Base-by-base conservation (phyloP, 2,329 filamentous ascomycete species). In the Dendrostoma leiphaemia region DNA sequence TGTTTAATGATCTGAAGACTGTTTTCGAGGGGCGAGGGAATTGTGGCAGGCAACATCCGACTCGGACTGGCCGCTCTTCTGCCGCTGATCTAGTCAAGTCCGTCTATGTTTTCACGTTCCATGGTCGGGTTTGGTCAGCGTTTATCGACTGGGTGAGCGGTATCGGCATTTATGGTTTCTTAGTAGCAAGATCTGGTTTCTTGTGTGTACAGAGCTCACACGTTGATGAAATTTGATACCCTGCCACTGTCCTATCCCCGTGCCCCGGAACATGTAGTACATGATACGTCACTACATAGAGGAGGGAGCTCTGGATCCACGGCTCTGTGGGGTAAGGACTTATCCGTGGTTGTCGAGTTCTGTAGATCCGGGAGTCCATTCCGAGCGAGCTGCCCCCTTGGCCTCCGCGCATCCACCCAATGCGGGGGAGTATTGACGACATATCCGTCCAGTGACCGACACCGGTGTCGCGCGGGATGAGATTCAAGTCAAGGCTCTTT, bases 341-440 rank as follows among this genome's bases (percentile, higher is more conserved):
- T n/a, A n/a, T n/a, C n/a, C n/a, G n/a, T n/a, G n/a, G n/a, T 13
- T 6, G 8, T 15, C 38, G 38, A 23, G 21, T 26, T 24, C 26
- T 8, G 38, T 23, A 31, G 29, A 15, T 38, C 24, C 47, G 47
- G 34, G 34, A 29, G 23, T n/a, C 26, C 2, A 24, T 50, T 15
- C 46, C 23, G 32, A 21, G 24, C 5, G 38, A n/a, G n/a, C n/a
- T 23, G 7, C 23, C 10, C 10, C 2, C 9, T 6, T 40, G 37
- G 13, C 23, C 38, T 13, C 23, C 8, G 6, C 21, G 3, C 6
- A 24, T 43, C 38, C 38, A n/a, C 37, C 21, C 48, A n/a, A 49
- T 41, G 54, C 54, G 54, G 54, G 54, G 54, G 23, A 17, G 6
- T 13, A 40, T 34, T 56, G 44, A 56, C 54, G 53, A 56, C 49